Base-by-base conservation (phyloP, 805 yeast species). In the Pichia exigua region DNA sequence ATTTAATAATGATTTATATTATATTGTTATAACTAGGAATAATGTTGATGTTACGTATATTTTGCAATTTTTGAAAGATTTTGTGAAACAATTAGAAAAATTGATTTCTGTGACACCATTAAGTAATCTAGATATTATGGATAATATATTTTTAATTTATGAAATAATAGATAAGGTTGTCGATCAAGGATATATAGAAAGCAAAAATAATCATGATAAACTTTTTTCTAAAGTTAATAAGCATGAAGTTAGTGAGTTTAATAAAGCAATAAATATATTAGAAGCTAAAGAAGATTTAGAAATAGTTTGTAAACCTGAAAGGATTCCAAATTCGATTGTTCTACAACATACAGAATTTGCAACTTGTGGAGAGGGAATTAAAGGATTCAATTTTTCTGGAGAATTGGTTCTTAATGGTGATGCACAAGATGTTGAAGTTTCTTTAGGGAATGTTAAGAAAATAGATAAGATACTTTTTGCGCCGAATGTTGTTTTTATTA, bases 1-100 rank as follows among this genome's bases (percentile, higher is more conserved):
- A 46, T 79, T 79, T 57, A 72, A 76, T 28, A 74, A 74, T 15
- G 71, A 75, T 47, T 59, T 92, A 17, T 94, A 95, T 85, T 60
- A 89, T 10, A 95, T 91, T 12, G 95, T 91, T 0, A 90, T 91
- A n/a, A 81, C 95, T 1, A 77, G 97, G 55, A 83, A 89, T 43
- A 94, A 92, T 63, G 87, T 84, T 39, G 97, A 92, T 64, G 90
- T 91, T 35, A 79, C 90, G 1, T 66, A 81, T 4, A 78, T 91
- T 1, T 79, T 90, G 62, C 97, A 92, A 70, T 87, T 85, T 61
- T 69, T 92, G 22, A 81, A 81, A 68, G 77, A 78, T 53, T 70
- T 92, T 24, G 77, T 80, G 49, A 66, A 70, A 7, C 62, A 88
- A 2, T 68, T 89, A 49, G 68, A 73, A 47, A 69, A 69, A n/a